Evolutionary conservation across 768 basidiomycete genomes (phyloP).

Genomic region (Lyophyllum atratum): DNA sequence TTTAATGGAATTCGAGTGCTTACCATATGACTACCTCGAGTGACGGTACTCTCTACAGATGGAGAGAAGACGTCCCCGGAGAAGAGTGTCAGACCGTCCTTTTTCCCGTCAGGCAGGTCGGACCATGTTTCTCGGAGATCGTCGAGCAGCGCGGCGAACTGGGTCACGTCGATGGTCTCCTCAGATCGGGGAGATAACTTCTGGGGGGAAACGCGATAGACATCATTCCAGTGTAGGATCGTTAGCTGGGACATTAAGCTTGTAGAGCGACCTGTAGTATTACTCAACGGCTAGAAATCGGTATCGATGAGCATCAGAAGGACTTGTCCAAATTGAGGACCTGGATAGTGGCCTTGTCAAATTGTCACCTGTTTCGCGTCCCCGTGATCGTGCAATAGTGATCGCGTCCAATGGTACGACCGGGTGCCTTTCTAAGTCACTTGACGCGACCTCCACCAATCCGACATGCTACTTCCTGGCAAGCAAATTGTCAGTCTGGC

Average conservation of each 20-base stretch:
- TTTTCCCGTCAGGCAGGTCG: slow-evolving; percentile 43
- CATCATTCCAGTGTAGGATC: slow-evolving; percentile 79
- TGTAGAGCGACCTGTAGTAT: background rate
- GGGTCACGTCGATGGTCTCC: slow-evolving; percentile 83
- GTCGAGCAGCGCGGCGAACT: slow-evolving; percentile 76
- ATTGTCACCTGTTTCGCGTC: too few species aligned
- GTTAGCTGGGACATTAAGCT: slow-evolving; percentile 29
- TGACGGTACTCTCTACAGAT: slow-evolving; percentile 83
- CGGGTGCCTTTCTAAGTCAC: too few species aligned
- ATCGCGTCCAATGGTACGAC: background rate
- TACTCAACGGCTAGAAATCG: background rate
- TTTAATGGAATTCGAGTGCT: background rate
- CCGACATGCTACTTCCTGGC: background rate
- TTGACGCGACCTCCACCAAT: too few species aligned
- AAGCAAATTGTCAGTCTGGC: background rate
- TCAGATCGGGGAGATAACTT: slow-evolving; percentile 52
- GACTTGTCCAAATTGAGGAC: background rate
- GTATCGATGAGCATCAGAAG: background rate
- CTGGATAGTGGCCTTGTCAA: too few species aligned
- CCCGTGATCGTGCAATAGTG: too few species aligned
- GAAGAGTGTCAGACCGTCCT: slow-evolving; percentile 80
- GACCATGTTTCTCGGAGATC: slow-evolving; percentile 62
- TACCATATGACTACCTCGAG: slow-evolving; percentile 91
- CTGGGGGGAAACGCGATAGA: slow-evolving; percentile 80
- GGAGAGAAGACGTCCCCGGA: slow-evolving; percentile 91